Base-by-base conservation (phyloP, 75 land plant genomes). In the Pseudotsuga menziesii region DNA sequence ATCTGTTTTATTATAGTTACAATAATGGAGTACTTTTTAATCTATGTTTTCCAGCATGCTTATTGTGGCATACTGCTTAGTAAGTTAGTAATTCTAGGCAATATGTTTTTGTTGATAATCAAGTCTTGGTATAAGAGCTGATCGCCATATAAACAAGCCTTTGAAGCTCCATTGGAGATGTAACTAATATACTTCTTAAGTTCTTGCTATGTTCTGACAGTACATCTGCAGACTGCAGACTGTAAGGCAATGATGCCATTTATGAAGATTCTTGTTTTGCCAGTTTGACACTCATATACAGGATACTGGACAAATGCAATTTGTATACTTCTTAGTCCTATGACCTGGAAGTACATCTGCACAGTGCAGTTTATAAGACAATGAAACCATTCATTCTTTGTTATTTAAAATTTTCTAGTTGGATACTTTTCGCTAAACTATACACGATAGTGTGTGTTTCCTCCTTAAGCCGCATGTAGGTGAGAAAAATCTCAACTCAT, bases 311-410 rank as follows among this genome's bases (percentile, higher is more conserved):
- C 19, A 66, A 36, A 15, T 35, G 9, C 5, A 64, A 32, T 32
- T 64, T 16, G 19, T 4, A 16, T 16, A 32, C 15, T 63, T 63
- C 5, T 32, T 27, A 27, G 11, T 29, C 14, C 3, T 15, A 63
- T 63, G 64, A 27, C 15, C 66, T 62, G 66, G 66, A 62, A 62
- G 35, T 19, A 64, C 41, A 64, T 20, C 5, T 67, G 48, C 71
- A 67, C 9, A 17, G 48, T 20, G 35, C 66, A 25, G 39, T 29
- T 9, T 44, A 44, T 44, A 44, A 44, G 48, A 52, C 0, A 69
- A 35, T 3, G 11, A 35, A 19, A 11, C 3, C 48, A 39, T 41
- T 19, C 44, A 32, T 5, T 1, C 1, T 64, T 16, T 61, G 11
- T 25, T 11, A 26, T 25, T 61, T 61, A 44, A 44, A 44, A 44